Conservation (phyloP, 257 asterid species). For the Salvia miltiorrhiza region DNA sequence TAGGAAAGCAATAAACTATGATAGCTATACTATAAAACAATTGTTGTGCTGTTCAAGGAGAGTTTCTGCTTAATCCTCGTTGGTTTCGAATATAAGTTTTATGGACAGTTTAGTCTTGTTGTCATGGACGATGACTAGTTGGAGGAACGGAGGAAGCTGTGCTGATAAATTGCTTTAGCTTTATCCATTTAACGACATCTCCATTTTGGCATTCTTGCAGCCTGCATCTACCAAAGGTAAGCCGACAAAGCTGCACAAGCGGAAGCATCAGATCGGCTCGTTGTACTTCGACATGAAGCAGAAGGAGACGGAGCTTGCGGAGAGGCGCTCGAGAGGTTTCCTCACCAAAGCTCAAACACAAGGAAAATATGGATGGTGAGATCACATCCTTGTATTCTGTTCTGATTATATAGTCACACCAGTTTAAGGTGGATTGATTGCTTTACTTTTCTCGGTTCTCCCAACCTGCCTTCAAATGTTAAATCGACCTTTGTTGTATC, state of each 20-base stretch:
- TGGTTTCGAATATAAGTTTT: not conserved
- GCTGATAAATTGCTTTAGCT: not conserved
- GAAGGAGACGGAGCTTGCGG: constrained; percentile 78
- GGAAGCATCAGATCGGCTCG: constrained; percentile 91
- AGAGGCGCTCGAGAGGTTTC: constrained; percentile 77
- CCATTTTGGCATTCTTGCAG: constrained; percentile 38
- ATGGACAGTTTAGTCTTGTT: not conserved
- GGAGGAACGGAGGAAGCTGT: too few species aligned
- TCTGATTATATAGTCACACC: constrained; percentile 6
- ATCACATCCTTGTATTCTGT: constrained; percentile 6
- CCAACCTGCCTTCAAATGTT: not conserved
- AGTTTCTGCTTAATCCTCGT: constrained; percentile 6
- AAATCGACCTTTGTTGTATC: not conserved
- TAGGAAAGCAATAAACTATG: too few species aligned
- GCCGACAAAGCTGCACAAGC: constrained; percentile 86
- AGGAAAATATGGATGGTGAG: constrained; percentile 92
- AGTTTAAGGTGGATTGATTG: not conserved
- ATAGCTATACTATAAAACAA: not conserved
- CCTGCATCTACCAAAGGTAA: constrained; percentile 82
- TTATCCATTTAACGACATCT: not conserved
- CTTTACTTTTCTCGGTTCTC: not conserved
- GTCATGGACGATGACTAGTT: too few species aligned
- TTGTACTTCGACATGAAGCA: constrained; percentile 73
- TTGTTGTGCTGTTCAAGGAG: not conserved
- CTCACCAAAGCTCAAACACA: constrained; percentile 98